Evolutionary conservation across 495 filamentous ascomycete species (phyloP).

Genomic region (Talaromyces wortmannii): DNA sequence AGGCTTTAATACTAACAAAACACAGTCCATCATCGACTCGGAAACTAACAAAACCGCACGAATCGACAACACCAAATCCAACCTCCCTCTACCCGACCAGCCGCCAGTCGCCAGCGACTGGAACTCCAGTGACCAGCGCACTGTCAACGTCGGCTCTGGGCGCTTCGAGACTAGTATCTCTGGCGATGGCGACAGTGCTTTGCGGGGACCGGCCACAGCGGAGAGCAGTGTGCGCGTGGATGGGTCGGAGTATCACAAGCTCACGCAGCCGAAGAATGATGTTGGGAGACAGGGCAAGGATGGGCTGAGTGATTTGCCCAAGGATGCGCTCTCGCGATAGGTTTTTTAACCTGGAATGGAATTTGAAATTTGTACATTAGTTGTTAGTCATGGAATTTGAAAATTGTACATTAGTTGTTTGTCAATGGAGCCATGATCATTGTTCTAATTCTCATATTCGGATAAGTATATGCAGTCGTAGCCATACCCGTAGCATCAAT

Average conservation of each 20-base stretch:
- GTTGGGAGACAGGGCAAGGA: constrained; percentile 53
- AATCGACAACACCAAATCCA: constrained; percentile 58
- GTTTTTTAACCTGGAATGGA: constrained; percentile 1
- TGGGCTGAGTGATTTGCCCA: constrained; percentile 38
- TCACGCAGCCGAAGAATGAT: constrained; percentile 25
- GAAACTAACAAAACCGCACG: constrained; percentile 50
- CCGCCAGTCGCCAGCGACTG: constrained; percentile 69
- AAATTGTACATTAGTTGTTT: too few species aligned
- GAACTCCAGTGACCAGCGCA: constrained; percentile 62
- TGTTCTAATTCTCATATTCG: not conserved
- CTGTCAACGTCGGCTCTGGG: constrained; percentile 62
- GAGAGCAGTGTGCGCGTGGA: constrained; percentile 48
- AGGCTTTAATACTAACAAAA: constrained; percentile 1
- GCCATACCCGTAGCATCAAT: too few species aligned
- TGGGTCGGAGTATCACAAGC: constrained; percentile 30
- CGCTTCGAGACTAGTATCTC: constrained; percentile 45
- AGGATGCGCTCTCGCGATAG: constrained; percentile 38
- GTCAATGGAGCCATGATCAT: not conserved
- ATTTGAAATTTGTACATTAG: not conserved
- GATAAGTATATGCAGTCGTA: too few species aligned
- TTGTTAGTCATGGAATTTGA: not conserved
- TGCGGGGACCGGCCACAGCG: constrained; percentile 58
- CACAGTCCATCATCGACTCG: constrained; percentile 40
- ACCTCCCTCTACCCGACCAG: constrained; percentile 73
- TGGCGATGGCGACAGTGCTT: constrained; percentile 43